Base-by-base conservation (phyloP, 2,329 filamentous ascomycete genomes). In the Diaporthe sp. region DNA sequence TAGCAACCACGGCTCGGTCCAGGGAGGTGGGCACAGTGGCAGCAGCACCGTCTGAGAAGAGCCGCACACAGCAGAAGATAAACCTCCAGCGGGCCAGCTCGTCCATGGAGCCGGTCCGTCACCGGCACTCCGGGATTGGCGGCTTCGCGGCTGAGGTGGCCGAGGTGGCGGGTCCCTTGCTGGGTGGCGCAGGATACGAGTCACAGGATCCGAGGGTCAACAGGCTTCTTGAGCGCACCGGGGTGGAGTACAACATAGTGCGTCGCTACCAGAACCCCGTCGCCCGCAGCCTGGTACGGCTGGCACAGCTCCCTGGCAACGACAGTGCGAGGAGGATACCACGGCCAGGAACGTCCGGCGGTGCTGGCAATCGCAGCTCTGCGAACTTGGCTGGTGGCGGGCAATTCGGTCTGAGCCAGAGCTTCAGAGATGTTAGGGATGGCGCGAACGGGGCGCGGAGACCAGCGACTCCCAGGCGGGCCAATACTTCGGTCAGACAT, bases 31-130 rank as follows among this genome's bases (percentile, higher is more conserved):
- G 82, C 81, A 80, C 79, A 84, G 80, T 79, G 83, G 85, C 77
- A 84, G 84, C 84, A 1, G 85, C 85, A 1, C 83, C 87, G 0
- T 87, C 88, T 1, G 89, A 91, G 76, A 88, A 90, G 78, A 94
- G 92, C 72, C 89, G 93, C 20, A 94, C 92, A 1, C 93, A 95
- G 83, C 93, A 95, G 82, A 95, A 95, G 80, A 86, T 95, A 20
- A 93, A 94, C 84, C 87, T 95, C 1, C 93, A 95, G 81, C 90
- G 93, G 51, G 93, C 92, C 42, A 94, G 92, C 81, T 94, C 93
- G 4, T 91, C 90, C 78, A 92, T 95, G 65, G 93, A 95, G 79
- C 91, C 91, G 0, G 85, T 89, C 42, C 90, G 92, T 51, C 90
- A 92, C 85, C 81, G 78, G 78, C 81, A 81, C 77, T 82, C 77